A percentile compares a stretch with the other conserved stretches of the same genome.
Conservation (phyloP, 2,329 filamentous ascomycete genomes). For the Aspergillus carbonarius region DNA sequence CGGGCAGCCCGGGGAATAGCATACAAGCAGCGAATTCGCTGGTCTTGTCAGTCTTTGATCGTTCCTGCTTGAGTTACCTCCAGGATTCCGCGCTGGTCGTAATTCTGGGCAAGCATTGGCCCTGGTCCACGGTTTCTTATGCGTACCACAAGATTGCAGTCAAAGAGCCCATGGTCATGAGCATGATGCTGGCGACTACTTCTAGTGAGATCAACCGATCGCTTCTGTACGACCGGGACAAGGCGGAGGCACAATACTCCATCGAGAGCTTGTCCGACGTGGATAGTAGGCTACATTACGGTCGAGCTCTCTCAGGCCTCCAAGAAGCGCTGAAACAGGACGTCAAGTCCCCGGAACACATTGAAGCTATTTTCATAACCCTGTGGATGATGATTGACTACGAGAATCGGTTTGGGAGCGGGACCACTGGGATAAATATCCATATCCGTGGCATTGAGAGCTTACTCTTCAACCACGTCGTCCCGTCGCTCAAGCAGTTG, state of each 20-base stretch:
- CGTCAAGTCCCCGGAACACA: constrained; percentile 22
- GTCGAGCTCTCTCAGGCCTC: constrained; percentile 25
- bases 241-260: not conserved
- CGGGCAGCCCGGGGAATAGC: constrained; percentile 1
- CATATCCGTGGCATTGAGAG: constrained; percentile 25
- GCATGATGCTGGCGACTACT: constrained; percentile 28
- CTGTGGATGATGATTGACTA: constrained; percentile 32
- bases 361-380: constrained; percentile 30
- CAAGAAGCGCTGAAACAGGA: constrained; percentile 24
- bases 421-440: constrained; percentile 25
- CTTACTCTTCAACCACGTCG: constrained; percentile 25
- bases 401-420: constrained; percentile 27
- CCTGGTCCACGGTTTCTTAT: constrained; percentile 28
- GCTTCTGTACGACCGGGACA: constrained; percentile 18
- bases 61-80: constrained; percentile 25
- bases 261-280: constrained; percentile 16
- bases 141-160: constrained; percentile 27
- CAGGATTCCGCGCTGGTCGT: constrained; percentile 27
- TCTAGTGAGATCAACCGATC: constrained; percentile 24
- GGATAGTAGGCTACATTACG: constrained; percentile 26
- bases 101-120: constrained; percentile 30
- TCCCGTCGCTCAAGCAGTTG: constrained; percentile 19
- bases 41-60: constrained; percentile 21
- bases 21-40: constrained; percentile 26
- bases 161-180: constrained; percentile 30